Evolutionary conservation across 2,329 filamentous ascomycete species (phyloP), one percentile per base, ranked within the genome.

Genomic region (Trichophyton schoenleinii): DNA sequence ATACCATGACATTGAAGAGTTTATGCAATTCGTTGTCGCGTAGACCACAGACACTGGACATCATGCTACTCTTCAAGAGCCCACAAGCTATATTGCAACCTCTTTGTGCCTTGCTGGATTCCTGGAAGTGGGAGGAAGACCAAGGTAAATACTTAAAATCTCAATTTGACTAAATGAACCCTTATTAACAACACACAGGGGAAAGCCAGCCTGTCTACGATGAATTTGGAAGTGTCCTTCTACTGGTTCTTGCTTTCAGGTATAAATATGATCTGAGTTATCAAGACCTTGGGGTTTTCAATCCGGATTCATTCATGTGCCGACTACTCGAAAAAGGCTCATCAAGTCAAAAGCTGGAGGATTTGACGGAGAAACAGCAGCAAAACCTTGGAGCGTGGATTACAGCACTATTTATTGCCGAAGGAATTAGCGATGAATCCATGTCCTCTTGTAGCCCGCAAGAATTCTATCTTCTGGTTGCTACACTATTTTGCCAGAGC

Each of bases 191-290:
- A 2, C 13, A 52, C 5, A 3, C 38, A 78, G 77, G 78, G 53
- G 83, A 87, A 66, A 83, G 82, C 60, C 83, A 85, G 66, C 83
- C 83, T 0, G 78, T 85, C 2, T 87, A 86, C 64, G 83, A 87
- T 65, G 84, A 87, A 65, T 87, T 86, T 63, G 82, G 82, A 1
- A 81, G 82, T 13, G 79, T 86, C 22, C 72, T 87, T 11, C 74
- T 86, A 1, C 74, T 86, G 44, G 75, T 84, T 3, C 72, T 84
- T 46, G 79, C 80, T 0, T 80, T 83, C 62, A 78, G 81, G 34
- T 77, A 83, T 67, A 82, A 83, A 52, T 84, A 84, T 64, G 76
- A 80, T 58, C 68, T 86, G 52, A 74, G 70, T 38, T 73, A 73
- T 49, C 71, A 77, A 22, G 82, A 85, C 18, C 70, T 85, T 15